phyloP scores from a whole-genome alignment of 2,329 filamentous ascomycete genomes.

The Leptographium flavum region DNA sequence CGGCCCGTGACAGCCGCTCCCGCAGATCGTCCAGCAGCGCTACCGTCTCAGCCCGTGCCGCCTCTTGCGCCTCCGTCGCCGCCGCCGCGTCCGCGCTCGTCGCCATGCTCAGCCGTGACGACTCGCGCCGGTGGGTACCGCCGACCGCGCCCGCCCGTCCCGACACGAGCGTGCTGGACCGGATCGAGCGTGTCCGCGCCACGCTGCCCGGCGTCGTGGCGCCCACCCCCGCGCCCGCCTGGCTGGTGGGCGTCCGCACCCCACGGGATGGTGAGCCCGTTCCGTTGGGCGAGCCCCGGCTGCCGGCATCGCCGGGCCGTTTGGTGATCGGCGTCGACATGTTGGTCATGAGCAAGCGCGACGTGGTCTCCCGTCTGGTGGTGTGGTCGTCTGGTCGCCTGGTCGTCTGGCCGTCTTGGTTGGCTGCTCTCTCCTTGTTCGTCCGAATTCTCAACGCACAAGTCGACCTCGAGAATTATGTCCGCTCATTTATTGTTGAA shows the following conservation, averaged over 20 bases:
- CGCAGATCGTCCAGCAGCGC: slow-evolving; percentile 73
- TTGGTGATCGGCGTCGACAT: slow-evolving; percentile 39
- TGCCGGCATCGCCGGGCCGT: slow-evolving; percentile 35
- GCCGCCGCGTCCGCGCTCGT: slow-evolving; percentile 19
- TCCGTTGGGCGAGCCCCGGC: slow-evolving; percentile 17
- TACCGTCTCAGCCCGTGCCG: slow-evolving; percentile 65
- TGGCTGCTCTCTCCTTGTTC: too few relatives aligned
- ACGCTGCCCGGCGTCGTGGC: slow-evolving; percentile 24
- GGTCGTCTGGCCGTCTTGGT: neutral
- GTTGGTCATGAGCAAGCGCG: too few relatives aligned
- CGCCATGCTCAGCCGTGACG: slow-evolving; percentile 29
- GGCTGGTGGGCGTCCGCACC: neutral
- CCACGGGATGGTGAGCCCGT: neutral
- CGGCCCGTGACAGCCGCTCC: slow-evolving; percentile 67
- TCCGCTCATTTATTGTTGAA: too few relatives aligned
- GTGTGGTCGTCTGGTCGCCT: neutral
- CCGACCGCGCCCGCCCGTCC: slow-evolving; percentile 39
- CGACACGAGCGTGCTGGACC: slow-evolving; percentile 52
- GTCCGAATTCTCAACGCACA: too few relatives aligned
- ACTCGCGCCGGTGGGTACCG: slow-evolving; percentile 46
- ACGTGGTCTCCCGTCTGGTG: too few relatives aligned
- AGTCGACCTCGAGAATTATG: too few relatives aligned
- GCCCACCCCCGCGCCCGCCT: slow-evolving; percentile 14
- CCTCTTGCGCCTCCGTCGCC: slow-evolving; percentile 42
- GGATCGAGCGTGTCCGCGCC: slow-evolving; percentile 49